Evolutionary conservation across 495 filamentous ascomycete genomes (phyloP).

Genomic region (Trypethelium eluteriae): DNA sequence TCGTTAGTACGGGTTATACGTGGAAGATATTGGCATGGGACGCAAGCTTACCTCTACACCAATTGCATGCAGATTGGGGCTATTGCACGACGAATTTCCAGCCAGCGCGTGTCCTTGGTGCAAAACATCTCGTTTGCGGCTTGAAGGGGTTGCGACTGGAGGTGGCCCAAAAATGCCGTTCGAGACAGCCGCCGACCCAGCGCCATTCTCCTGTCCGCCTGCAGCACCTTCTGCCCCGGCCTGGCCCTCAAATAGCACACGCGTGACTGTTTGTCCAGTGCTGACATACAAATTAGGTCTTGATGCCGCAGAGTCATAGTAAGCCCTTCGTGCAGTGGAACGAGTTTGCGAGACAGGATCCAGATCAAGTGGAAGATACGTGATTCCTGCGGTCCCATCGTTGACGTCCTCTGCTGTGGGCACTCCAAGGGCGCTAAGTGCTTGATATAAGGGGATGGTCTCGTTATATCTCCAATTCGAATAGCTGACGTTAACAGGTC

Average conservation of each 20-base stretch:
- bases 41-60: neutral
- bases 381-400: constrained; percentile 22
- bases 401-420: constrained; percentile 28
- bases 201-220: constrained; percentile 13
- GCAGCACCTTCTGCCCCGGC: neutral
- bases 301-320: constrained; percentile 20
- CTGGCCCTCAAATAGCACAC: constrained; percentile 23
- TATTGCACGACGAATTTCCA: neutral
- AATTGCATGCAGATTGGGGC: neutral
- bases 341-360: constrained; percentile 22
- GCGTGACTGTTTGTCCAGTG: constrained; percentile 24
- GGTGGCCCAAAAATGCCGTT: constrained; percentile 21
- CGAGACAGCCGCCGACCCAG: constrained; percentile 14
- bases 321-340: constrained; percentile 19
- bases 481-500: constrained; percentile 25
- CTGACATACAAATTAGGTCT: constrained; percentile 26
- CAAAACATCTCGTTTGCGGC: neutral
- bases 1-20: neutral
- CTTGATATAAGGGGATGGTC: constrained; percentile 21
- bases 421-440: constrained; percentile 24
- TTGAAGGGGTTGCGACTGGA: neutral
- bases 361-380: constrained; percentile 24
- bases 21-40: neutral
- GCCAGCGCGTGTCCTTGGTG: neutral
- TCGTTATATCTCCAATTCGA: constrained; percentile 21